Conservation (phyloP, 805 yeast species). For the Yarrowia sp. region DNA sequence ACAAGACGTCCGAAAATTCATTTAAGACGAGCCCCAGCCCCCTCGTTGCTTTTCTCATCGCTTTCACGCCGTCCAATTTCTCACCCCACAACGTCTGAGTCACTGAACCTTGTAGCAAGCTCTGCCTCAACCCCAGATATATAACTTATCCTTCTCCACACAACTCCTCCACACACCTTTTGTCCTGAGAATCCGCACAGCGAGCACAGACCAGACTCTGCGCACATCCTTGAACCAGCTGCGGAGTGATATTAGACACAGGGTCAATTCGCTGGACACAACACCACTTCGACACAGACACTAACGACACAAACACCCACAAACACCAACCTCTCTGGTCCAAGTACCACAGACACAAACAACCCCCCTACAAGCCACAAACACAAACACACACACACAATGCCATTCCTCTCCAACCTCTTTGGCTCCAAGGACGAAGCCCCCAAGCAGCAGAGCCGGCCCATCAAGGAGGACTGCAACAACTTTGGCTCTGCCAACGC, state of each 20-base stretch:
- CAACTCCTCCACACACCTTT: not conserved
- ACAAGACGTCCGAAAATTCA: not conserved
- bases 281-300: not conserved
- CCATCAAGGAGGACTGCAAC: conserved; percentile 17
- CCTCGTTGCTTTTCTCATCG: not conserved
- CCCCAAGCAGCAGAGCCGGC: not conserved
- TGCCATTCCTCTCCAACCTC: conserved; percentile 21
- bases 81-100: conserved; percentile 21
- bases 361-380: not conserved
- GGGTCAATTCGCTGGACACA: too few relatives aligned
- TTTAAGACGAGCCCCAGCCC: not conserved
- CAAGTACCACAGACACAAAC: not conserved
- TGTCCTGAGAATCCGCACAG: not conserved
- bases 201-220: not conserved
- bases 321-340: not conserved
- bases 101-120: conserved; percentile 17
- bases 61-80: not conserved
- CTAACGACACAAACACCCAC: not conserved
- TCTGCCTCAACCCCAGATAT: conserved; percentile 23
- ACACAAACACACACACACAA: not conserved
- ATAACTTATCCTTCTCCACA: conserved; percentile 23
- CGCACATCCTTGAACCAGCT: not conserved
- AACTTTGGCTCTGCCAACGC: conserved; percentile 22
- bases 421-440: conserved; percentile 14
- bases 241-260: too few relatives aligned